Evolutionary conservation across 179 eudicot species (phyloP), one percentile per base, ranked within the genome.

Genomic region (Sideroxylon spinosum): DNA sequence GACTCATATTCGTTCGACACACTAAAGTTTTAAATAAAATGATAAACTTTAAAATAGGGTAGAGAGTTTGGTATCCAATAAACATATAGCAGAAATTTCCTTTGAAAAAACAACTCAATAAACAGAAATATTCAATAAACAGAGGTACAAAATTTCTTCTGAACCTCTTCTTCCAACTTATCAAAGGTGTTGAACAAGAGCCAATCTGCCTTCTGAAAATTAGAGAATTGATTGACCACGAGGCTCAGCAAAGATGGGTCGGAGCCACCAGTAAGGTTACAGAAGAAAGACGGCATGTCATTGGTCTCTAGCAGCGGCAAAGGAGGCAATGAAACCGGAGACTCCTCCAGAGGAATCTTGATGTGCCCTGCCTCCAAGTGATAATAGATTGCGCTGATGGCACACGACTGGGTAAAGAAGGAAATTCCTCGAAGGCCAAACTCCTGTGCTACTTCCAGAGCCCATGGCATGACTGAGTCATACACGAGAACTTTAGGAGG

Each of bases 201-300:
- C 61, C 68, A 71, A 74, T 83, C 83, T 2, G 79, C 81, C 19
- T 73, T 55, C 16, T 53, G 63, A 8, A 83, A 26, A 77, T 83
- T 83, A 29, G 78, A 69, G 68, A 79, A 83, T 17, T 81, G 82
- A 12, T 63, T 19, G 3, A 77, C n/a, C 53, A 50, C 59, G 3
- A 55, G 14, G 14, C 59, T 53, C 48, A 73, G 48, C 11, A 28
- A 29, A 0, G 8, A 55, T 0, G 68, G 82, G 7, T 76, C 71
- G 1, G 79, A 73, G 7, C 70, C 86, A 26, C 75, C 48, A 32
- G 3, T 32, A 1, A 32, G 37, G 29, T 81, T 79, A 0, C 66
- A 74, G 29, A 81, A 72, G 68, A 83, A 79, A 0, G 84, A 78
- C 0, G 90, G 85, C 63, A 79, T 48, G 10, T 87, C 90, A 22